Evolutionary conservation across 805 yeast species (phyloP), one percentile per base, ranked within the genome.

Genomic region (Phaffomyces antillensis): DNA sequence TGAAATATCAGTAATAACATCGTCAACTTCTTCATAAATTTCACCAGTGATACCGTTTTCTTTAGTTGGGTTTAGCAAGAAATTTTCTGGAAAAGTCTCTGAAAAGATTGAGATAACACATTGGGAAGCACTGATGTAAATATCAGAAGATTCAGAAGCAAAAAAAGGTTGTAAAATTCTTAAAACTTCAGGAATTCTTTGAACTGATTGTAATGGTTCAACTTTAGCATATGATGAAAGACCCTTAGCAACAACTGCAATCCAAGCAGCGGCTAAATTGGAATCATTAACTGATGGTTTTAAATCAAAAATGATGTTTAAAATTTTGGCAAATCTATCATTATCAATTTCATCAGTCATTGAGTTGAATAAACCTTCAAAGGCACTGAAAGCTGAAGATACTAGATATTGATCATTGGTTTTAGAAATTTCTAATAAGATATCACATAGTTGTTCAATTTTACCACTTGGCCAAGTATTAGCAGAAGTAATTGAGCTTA

Each of bases 231-330:
- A 79, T 0, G 83, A 68, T 4, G 74, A 65, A 39, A 77, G 67
- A 39, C 91, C 95, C 57, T 88, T 89, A 9, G 96, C 93, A 38
- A 91, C 76, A 18, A 90, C 95, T 2, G 97, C 96, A 36, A 89
- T 74, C 99, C 99, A 93, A 12, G 96, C 77, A 13, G 95, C 96
- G 2, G 91, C 88, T 52, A 93, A 73, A 61, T 88, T 90, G 28
- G 83, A 72, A 59, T 93, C 98, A 54, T 82, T 84, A 20, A 76
- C 61, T 1, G 96, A 73, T 5, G 99, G 99, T 53, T 81, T 82
- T 58, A 90, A 71, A 49, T 84, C 85, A 54, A 86, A 76, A 37
- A 93, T 78, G 38, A 86, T 76, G 53, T 83, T 78, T 47, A 88
- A 67, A 11, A 88, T 81, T 44, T 70, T 75, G 12, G 73, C 61